phyloP scores from a whole-genome alignment of 179 eudicot genomes.

The Patellifolia procumbens region DNA sequence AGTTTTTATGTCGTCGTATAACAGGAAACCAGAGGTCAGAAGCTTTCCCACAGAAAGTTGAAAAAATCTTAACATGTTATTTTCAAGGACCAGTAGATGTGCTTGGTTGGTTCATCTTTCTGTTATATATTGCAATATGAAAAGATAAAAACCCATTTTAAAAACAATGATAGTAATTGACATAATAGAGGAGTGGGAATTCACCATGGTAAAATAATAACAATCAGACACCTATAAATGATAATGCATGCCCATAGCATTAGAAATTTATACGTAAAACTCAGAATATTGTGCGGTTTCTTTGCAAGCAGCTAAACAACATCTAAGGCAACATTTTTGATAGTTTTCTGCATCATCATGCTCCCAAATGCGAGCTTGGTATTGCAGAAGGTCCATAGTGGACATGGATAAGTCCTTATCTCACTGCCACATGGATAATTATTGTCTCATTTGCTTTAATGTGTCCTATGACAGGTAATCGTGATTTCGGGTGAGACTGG shows the following conservation, averaged over 20 bases:
- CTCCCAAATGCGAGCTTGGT: neutral
- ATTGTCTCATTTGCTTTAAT: conserved; percentile 10
- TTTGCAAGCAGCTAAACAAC: neutral
- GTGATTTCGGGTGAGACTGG: conserved; percentile 99
- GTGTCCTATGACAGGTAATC: conserved; percentile 57
- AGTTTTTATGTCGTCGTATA: neutral
- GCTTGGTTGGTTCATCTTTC: neutral
- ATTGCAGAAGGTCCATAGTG: neutral
- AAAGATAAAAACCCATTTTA: neutral
- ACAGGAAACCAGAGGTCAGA: neutral
- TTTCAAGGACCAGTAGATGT: neutral
- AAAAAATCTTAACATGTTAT: neutral
- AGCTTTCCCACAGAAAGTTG: neutral
- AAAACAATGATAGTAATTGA: neutral
- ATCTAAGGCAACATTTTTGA: neutral
- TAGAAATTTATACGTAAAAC: neutral
- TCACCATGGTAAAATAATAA: neutral
- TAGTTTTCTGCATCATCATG: neutral
- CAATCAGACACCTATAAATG: neutral
- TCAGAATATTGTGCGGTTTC: neutral
- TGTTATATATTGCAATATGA: neutral
- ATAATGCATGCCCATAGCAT: neutral
- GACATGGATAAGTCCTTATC: conserved; percentile 6
- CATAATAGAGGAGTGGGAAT: neutral
- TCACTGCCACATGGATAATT: conserved; percentile 1